phyloP scores from a whole-genome alignment of 2,329 filamentous ascomycete species.

The Curvularia verruculosa region DNA sequence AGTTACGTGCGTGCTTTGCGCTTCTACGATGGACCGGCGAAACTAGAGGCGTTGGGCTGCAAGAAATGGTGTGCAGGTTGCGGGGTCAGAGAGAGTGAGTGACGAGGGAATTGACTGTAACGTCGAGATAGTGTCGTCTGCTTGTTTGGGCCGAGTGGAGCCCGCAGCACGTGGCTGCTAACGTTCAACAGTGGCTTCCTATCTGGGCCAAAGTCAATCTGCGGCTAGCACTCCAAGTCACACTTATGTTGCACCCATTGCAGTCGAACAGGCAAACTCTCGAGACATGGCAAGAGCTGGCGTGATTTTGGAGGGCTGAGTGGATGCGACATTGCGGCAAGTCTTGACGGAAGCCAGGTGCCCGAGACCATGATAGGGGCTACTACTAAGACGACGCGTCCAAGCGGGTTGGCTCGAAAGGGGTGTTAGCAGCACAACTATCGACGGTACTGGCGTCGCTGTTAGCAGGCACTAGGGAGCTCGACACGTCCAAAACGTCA shows the following conservation, averaged over 20 bases:
- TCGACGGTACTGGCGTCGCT: constrained; percentile 7
- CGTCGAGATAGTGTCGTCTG: background rate
- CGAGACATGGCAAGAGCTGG: background rate
- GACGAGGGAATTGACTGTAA: too few relatives aligned
- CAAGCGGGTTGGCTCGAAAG: constrained; percentile 3
- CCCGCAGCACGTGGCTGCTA: constrained; percentile 8
- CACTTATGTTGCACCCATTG: background rate
- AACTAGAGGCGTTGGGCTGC: constrained; percentile 1
- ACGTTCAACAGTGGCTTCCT: constrained; percentile 4
- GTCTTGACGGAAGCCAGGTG: background rate
- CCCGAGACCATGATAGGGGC: background rate
- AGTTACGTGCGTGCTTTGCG: background rate
- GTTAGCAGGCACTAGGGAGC: constrained; percentile 12
- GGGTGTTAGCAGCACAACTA: constrained; percentile 6
- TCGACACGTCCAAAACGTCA: background rate
- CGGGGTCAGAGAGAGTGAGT: constrained; percentile 1
- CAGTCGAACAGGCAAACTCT: background rate
- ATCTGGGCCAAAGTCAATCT: constrained; percentile 6
- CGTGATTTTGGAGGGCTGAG: background rate
- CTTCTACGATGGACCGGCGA: background rate
- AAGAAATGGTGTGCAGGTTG: background rate
- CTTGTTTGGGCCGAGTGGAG: background rate
- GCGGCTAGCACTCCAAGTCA: constrained; percentile 5
- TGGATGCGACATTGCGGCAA: background rate
- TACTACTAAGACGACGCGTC: background rate